Percentiles rank a stretch among this genome's conserved stretches.
phyloP scores from a whole-genome alignment of 108 stramenopile genomes.

The Stephanodiscus minutulus region DNA sequence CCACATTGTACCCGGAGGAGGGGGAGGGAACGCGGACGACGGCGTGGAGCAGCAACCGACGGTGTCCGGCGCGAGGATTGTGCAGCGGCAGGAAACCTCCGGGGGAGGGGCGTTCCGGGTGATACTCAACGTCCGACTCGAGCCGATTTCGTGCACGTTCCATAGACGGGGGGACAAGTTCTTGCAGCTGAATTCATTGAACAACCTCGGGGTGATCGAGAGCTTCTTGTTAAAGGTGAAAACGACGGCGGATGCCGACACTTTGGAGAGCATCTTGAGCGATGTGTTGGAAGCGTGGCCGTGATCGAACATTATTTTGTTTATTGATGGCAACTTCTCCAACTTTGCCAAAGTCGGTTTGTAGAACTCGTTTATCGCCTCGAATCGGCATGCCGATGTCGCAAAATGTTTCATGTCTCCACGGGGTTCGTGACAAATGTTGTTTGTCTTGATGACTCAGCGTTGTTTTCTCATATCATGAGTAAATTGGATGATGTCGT shows the following conservation, averaged over 20 bases:
- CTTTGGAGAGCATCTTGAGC: conserved; percentile 22
- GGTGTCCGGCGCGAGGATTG: conserved; percentile 49
- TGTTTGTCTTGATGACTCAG: too few relatives aligned
- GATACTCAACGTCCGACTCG: conserved; percentile 63
- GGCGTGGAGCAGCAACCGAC: conserved; percentile 5
- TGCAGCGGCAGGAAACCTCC: conserved; percentile 70
- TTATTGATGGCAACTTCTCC: neutral
- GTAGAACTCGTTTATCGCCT: too few relatives aligned
- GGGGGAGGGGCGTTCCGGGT: conserved; percentile 64
- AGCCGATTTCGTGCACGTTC: conserved; percentile 45
- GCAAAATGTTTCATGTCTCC: neutral
- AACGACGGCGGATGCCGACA: conserved; percentile 36
- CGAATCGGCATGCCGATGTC: too few relatives aligned
- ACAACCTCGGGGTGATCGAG: conserved; percentile 20
- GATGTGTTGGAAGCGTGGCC: conserved; percentile 23
- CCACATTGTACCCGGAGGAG: neutral
- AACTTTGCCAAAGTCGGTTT: too few relatives aligned
- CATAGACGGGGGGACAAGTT: conserved; percentile 41
- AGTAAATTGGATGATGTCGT: neutral
- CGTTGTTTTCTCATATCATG: neutral
- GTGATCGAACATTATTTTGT: conserved; percentile 1
- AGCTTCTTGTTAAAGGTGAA: conserved; percentile 43
- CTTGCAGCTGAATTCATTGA: conserved; percentile 42
- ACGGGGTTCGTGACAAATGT: too few relatives aligned
- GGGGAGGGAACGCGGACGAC: neutral